These are phyloP conservation scores for Claviceps citrina DNA, from an alignment of 2,329 filamentous ascomycete genomes.

Conservation along the genomic window DNA sequence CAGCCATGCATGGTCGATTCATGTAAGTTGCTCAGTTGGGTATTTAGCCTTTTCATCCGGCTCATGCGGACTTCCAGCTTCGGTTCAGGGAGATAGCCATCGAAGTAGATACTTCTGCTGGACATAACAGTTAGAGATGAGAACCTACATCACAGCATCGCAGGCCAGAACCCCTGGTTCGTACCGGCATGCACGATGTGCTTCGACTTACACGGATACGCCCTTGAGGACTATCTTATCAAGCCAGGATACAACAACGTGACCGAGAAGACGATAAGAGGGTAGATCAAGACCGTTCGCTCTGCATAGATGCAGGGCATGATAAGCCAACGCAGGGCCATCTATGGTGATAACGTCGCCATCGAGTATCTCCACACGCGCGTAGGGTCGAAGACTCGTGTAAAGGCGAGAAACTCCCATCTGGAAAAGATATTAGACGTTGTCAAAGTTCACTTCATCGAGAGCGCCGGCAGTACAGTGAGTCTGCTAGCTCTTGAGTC, in stretches of 20 bases:
- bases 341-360: constrained; percentile 45
- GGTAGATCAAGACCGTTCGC: constrained; percentile 38
- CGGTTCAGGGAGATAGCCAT: constrained; percentile 57
- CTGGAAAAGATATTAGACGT: neutral
- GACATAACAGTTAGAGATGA: neutral
- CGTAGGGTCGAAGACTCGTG: constrained; percentile 37
- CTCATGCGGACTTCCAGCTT: constrained; percentile 49
- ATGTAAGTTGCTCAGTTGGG: constrained; percentile 35
- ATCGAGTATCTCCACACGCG: constrained; percentile 25
- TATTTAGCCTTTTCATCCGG: constrained; percentile 43
- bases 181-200: neutral
- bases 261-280: constrained; percentile 47
- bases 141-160: too few species aligned
- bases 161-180: too few species aligned
- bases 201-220: constrained; percentile 42
- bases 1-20: constrained; percentile 17
- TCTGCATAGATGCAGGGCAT: constrained; percentile 45
- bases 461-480: neutral
- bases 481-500: neutral
- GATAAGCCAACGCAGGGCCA: constrained; percentile 64
- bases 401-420: constrained; percentile 49
- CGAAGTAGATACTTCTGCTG: constrained; percentile 59
- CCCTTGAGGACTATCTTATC: constrained; percentile 37
- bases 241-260: constrained; percentile 46
- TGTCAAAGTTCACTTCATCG: neutral